A percentile compares a stretch with the other conserved stretches of the same genome.
phyloP scores from a whole-genome alignment of 2,329 filamentous ascomycete genomes.

The Pestalotiopsis sp. region DNA sequence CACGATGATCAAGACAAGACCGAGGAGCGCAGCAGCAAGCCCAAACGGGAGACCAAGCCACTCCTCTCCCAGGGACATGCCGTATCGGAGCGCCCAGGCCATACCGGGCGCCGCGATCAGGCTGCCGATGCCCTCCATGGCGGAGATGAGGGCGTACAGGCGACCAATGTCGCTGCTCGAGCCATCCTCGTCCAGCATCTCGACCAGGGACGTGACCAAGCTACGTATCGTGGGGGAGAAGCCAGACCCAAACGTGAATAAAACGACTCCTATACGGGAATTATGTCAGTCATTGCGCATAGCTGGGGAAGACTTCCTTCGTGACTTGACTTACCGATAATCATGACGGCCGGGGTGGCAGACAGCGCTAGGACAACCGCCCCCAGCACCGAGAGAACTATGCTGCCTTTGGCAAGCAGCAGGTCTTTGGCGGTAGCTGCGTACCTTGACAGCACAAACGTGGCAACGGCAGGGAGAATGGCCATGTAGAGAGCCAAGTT shows the following conservation, averaged over 20 bases:
- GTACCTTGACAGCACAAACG: not conserved
- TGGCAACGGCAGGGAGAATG: not conserved
- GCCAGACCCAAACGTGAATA: constrained; percentile 1
- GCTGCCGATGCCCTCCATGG: constrained; percentile 4
- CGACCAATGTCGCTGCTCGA: constrained; percentile 1
- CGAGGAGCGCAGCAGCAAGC: not conserved
- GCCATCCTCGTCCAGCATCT: not conserved
- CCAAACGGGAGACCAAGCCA: constrained; percentile 8
- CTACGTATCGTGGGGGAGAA: constrained; percentile 2
- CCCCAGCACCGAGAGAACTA: not conserved
- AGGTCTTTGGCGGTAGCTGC: not conserved
- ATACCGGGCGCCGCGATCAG: constrained; percentile 1
- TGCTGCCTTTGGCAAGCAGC: not conserved
- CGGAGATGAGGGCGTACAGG: constrained; percentile 4
- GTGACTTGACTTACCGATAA: not conserved
- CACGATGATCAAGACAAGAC: not conserved
- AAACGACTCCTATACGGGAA: not conserved
- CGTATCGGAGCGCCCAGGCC: constrained; percentile 2
- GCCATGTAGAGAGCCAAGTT: constrained; percentile 1
- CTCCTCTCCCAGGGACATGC: constrained; percentile 3
- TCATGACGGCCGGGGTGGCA: not conserved
- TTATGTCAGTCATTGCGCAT: not conserved
- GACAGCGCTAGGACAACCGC: not conserved
- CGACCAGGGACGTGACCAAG: constrained; percentile 3
- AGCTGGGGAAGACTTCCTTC: not conserved